phyloP scores from a whole-genome alignment of 176 grass and related monocot species.

The Bothriochloa decipiens region DNA sequence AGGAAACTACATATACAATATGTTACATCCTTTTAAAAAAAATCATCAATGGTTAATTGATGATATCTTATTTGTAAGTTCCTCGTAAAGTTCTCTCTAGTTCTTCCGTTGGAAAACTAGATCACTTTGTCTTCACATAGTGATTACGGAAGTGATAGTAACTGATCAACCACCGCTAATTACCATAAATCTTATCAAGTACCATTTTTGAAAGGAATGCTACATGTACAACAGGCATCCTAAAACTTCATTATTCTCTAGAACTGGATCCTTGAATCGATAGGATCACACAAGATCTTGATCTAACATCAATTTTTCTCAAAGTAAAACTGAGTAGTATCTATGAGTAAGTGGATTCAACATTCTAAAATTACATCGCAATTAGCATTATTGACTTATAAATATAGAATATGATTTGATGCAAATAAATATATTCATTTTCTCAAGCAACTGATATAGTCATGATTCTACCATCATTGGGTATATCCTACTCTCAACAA shows the following conservation, averaged over 20 bases:
- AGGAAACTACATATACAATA: not conserved
- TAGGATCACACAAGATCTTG: not conserved
- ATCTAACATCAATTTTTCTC: not conserved
- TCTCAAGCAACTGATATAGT: not conserved
- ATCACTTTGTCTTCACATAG: not conserved
- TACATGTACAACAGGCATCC: not conserved
- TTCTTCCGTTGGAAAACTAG: not conserved
- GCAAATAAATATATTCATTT: not conserved
- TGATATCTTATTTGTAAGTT: not conserved
- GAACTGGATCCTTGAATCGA: not conserved
- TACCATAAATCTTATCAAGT: not conserved
- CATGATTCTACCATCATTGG: not conserved
- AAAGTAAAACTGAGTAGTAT: not conserved
- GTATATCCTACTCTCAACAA: not conserved
- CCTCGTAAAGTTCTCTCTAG: not conserved
- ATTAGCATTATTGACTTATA: not conserved
- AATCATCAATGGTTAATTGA: not conserved
- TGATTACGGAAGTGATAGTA: slow-evolving; percentile 16
- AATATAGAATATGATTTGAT: not conserved
- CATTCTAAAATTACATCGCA: not conserved
- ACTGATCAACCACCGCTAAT: slow-evolving; percentile 18
- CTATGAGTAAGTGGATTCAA: not conserved
- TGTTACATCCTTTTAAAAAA: too few species aligned
- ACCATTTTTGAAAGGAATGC: not conserved
- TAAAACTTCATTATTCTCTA: too few species aligned